Conservation (phyloP, 306 rosid species). For the Arachis hypogaea region DNA sequence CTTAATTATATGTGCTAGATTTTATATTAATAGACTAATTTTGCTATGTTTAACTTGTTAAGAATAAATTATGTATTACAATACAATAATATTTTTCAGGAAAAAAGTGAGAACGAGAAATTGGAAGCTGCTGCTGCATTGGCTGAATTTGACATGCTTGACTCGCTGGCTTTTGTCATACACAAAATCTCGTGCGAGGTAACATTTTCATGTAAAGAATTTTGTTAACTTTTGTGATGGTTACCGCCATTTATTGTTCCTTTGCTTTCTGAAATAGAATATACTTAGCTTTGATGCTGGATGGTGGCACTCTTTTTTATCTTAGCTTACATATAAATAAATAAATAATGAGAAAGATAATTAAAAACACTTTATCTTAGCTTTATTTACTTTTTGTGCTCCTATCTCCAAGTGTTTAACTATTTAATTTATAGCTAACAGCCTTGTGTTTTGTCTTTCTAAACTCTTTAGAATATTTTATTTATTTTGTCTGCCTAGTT, state of each 20-base stretch:
- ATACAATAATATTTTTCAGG: slow-evolving; percentile 48
- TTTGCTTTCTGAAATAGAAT: slow-evolving; percentile 22
- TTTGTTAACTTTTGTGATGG: slow-evolving; percentile 32
- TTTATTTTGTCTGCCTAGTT: too few relatives aligned
- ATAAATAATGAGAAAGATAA: background rate
- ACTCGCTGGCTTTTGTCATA: slow-evolving; percentile 61
- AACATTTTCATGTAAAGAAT: slow-evolving; percentile 3
- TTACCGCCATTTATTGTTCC: slow-evolving; percentile 9
- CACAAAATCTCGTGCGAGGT: slow-evolving; percentile 83
- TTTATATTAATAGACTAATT: too few relatives aligned
- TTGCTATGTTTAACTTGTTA: background rate
- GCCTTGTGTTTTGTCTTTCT: slow-evolving; percentile 18
- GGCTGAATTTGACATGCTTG: slow-evolving; percentile 55
- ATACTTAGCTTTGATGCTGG: slow-evolving; percentile 38
- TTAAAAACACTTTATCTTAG: slow-evolving; percentile 1
- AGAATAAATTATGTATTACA: background rate
- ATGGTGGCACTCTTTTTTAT: background rate
- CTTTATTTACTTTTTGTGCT: slow-evolving; percentile 27
- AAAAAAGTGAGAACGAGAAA: slow-evolving; percentile 43
- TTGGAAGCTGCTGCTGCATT: slow-evolving; percentile 51
- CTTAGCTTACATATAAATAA: background rate
- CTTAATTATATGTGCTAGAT: too few relatives aligned
- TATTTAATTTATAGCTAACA: background rate
- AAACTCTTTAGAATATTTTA: background rate
- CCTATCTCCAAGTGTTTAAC: background rate